phyloP scores from a whole-genome alignment of 805 yeast genomes.

The Metschnikowia matae region DNA sequence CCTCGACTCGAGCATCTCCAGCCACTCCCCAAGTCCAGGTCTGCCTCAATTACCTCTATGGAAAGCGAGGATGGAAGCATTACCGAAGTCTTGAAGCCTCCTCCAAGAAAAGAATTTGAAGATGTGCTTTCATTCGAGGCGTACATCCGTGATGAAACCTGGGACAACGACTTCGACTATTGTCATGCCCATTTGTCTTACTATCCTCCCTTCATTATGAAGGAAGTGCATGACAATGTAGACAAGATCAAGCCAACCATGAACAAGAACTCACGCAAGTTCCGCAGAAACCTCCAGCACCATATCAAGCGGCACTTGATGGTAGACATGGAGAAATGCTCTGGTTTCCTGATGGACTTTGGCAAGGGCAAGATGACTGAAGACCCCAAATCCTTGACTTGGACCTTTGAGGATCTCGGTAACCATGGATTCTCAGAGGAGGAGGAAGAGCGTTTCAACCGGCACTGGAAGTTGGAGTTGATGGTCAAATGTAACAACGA shows the following conservation, averaged over 20 bases:
- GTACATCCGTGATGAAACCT: constrained; percentile 64
- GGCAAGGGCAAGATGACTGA: constrained; percentile 47
- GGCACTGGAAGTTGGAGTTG: constrained; percentile 63
- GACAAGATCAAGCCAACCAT: constrained; percentile 69
- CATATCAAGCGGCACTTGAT: constrained; percentile 69
- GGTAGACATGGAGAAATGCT: constrained; percentile 57
- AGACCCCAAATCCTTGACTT: constrained; percentile 48
- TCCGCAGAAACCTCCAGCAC: constrained; percentile 69
- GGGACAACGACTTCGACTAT: constrained; percentile 71
- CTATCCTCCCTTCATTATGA: constrained; percentile 69
- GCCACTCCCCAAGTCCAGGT: constrained; percentile 37
- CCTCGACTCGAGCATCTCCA: constrained; percentile 36
- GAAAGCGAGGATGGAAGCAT: constrained; percentile 31
- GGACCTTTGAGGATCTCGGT: constrained; percentile 60
- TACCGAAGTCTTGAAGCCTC: constrained; percentile 31
- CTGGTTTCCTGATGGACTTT: constrained; percentile 55
- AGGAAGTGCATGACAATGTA: constrained; percentile 62
- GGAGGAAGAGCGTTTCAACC: constrained; percentile 40
- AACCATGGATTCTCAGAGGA: constrained; percentile 52
- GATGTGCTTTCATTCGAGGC: constrained; percentile 59
- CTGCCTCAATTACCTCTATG: constrained; percentile 35
- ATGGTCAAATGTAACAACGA: constrained; percentile 63
- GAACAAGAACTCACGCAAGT: constrained; percentile 68
- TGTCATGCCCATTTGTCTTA: constrained; percentile 63
- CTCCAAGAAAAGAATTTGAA: constrained; percentile 51